These are phyloP conservation scores for Cladosporium sp. DNA, from an alignment of 2,329 filamentous ascomycete species.

Conservation along the genomic window DNA sequence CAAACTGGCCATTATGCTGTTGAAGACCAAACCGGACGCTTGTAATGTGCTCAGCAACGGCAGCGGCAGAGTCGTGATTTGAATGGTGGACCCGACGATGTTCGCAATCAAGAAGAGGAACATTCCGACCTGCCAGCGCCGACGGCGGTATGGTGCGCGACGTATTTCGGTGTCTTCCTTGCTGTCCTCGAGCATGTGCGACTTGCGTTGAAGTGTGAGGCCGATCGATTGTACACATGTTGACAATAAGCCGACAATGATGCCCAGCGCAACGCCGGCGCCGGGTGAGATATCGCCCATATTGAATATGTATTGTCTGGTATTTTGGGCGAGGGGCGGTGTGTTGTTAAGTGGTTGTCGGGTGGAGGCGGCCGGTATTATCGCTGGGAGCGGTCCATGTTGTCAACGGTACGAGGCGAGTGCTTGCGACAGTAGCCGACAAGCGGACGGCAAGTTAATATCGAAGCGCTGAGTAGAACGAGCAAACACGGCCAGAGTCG, in stretches of 20 bases:
- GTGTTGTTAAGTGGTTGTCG: not conserved
- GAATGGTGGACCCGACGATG: conserved; percentile 87
- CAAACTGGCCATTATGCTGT: conserved; percentile 92
- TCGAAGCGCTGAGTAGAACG: too few species aligned
- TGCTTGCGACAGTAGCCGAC: not conserved
- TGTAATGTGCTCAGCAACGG: conserved; percentile 93
- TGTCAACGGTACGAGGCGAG: conserved; percentile 2
- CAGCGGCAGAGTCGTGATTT: conserved; percentile 91
- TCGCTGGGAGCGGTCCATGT: conserved; percentile 5
- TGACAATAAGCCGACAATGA: conserved; percentile 85
- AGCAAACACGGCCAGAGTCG: too few species aligned
- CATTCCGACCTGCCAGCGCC: conserved; percentile 95
- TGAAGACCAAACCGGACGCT: conserved; percentile 94
- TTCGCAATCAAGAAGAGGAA: conserved; percentile 94
- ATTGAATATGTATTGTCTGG: not conserved
- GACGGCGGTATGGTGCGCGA: conserved; percentile 79
- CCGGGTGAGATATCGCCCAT: conserved; percentile 31
- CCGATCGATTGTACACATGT: conserved; percentile 93
- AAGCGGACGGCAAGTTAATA: not conserved
- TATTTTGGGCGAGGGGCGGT: not conserved
- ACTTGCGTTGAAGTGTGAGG: conserved; percentile 93
- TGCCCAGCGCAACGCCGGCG: conserved; percentile 54
- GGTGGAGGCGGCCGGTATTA: not conserved
- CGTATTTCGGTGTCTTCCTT: conserved; percentile 72
- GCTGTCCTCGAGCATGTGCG: conserved; percentile 94